A percentile compares a stretch with the other conserved stretches of the same genome.
Evolutionary conservation across 768 basidiomycete genomes (phyloP).

Genomic region (Sporobolomyces phaffii): DNA sequence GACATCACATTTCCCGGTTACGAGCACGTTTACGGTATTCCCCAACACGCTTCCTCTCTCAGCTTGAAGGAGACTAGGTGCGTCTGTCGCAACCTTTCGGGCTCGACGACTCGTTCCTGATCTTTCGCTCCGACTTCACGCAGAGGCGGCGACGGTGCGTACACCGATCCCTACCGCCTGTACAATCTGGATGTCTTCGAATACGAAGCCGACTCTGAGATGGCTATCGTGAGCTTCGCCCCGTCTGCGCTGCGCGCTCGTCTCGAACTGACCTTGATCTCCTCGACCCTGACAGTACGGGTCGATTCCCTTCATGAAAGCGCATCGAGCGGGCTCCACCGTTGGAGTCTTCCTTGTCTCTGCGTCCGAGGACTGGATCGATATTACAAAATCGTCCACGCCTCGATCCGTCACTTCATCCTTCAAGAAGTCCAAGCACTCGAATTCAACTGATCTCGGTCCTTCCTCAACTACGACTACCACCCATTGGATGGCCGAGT

Average conservation of each 20-base stretch:
- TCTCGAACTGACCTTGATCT: slow-evolving; percentile 53
- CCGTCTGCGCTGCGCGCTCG: too few relatives aligned
- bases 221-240: slow-evolving; percentile 40
- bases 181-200: slow-evolving; percentile 96
- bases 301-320: slow-evolving; percentile 84
- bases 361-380: slow-evolving; percentile 91
- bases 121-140: background rate
- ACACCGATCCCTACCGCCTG: slow-evolving; percentile 85
- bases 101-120: background rate
- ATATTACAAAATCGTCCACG: slow-evolving; percentile 64
- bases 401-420: slow-evolving; percentile 23
- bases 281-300: slow-evolving; percentile 70
- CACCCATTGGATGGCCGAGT: slow-evolving; percentile 97
- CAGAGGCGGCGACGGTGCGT: slow-evolving; percentile 66
- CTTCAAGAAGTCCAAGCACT: slow-evolving; percentile 43
- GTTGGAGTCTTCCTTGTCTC: slow-evolving; percentile 84
- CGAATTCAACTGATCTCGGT: background rate
- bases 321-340: slow-evolving; percentile 77
- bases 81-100: background rate
- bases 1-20: slow-evolving; percentile 92
- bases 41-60: slow-evolving; percentile 86
- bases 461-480: slow-evolving; percentile 54
- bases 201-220: slow-evolving; percentile 61
- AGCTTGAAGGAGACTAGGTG: slow-evolving; percentile 71
- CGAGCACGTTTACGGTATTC: slow-evolving; percentile 87